Percentiles rank a stretch among this genome's conserved stretches.
These are phyloP conservation scores for Zygosaccharomyces pseudorouxii DNA, from an alignment of 805 yeast genomes.

Conservation along the genomic window DNA sequence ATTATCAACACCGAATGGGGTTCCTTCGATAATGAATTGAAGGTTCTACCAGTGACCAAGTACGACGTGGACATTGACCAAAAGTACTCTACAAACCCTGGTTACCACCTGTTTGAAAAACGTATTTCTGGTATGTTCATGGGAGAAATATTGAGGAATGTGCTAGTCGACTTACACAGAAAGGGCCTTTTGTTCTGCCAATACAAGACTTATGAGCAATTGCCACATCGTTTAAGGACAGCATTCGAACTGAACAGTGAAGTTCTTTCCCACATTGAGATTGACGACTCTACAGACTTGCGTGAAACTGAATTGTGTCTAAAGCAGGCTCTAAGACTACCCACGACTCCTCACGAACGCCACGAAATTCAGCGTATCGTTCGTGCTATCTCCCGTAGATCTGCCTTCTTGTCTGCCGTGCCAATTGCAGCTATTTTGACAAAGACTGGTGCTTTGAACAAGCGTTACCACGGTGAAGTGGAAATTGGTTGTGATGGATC, in stretches of 20 bases:
- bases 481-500: constrained; percentile 97
- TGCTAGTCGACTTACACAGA: constrained; percentile 62
- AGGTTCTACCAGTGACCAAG: constrained; percentile 68
- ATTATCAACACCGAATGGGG: constrained; percentile 98
- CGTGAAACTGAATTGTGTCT: constrained; percentile 65
- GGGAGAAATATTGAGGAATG: constrained; percentile 81
- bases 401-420: constrained; percentile 85
- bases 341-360: constrained; percentile 70
- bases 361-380: constrained; percentile 65
- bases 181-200: constrained; percentile 56
- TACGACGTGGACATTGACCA: constrained; percentile 71
- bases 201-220: constrained; percentile 38
- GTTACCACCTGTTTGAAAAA: constrained; percentile 89
- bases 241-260: constrained; percentile 80
- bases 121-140: constrained; percentile 88
- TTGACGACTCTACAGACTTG: constrained; percentile 73
- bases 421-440: constrained; percentile 79
- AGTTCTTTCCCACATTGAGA: constrained; percentile 79
- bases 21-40: constrained; percentile 81
- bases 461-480: constrained; percentile 59
- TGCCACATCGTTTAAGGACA: constrained; percentile 58
- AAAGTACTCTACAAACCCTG: constrained; percentile 68
- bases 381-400: constrained; percentile 75
- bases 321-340: constrained; percentile 60
- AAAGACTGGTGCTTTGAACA: constrained; percentile 59